phyloP scores from a whole-genome alignment of 139 green algal species.

The Chlamydomonas applanata region DNA sequence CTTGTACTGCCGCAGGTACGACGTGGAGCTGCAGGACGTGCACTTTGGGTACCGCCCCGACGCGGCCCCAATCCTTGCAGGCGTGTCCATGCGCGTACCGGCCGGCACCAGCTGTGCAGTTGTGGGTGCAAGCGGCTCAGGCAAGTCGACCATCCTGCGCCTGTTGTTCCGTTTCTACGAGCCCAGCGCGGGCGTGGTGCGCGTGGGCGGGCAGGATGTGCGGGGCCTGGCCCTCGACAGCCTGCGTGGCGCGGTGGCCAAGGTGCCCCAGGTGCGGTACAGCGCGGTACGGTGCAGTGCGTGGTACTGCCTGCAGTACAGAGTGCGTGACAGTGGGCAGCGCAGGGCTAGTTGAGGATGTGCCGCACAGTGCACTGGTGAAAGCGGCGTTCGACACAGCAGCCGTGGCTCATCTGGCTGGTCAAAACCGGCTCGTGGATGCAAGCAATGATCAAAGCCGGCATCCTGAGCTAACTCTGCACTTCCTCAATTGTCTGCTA shows the following conservation, averaged over 20 bases:
- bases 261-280: conserved; percentile 55
- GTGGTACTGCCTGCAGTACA: background rate
- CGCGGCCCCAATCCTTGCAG: conserved; percentile 55
- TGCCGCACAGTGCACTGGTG: no score
- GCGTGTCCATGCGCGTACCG: conserved; percentile 31
- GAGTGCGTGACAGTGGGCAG: background rate
- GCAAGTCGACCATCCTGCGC: conserved; percentile 67
- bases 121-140: conserved; percentile 85
- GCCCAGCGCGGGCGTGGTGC: conserved; percentile 63
- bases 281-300: background rate
- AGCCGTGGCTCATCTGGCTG: no score
- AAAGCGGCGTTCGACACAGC: no score
- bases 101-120: conserved; percentile 81
- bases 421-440: background rate
- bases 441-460: background rate
- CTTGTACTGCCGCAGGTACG: conserved; percentile 29
- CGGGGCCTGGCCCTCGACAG: conserved; percentile 46
- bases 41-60: conserved; percentile 71
- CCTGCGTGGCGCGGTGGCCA: conserved; percentile 55
- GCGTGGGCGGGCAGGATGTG: conserved; percentile 66
- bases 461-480: no score
- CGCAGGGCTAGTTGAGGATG: no score
- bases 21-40: conserved; percentile 65
- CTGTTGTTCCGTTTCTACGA: conserved; percentile 64
- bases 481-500: background rate